These are phyloP conservation scores for Russula griseocarnosa DNA, from an alignment of 768 basidiomycete species.

Conservation along the genomic window DNA sequence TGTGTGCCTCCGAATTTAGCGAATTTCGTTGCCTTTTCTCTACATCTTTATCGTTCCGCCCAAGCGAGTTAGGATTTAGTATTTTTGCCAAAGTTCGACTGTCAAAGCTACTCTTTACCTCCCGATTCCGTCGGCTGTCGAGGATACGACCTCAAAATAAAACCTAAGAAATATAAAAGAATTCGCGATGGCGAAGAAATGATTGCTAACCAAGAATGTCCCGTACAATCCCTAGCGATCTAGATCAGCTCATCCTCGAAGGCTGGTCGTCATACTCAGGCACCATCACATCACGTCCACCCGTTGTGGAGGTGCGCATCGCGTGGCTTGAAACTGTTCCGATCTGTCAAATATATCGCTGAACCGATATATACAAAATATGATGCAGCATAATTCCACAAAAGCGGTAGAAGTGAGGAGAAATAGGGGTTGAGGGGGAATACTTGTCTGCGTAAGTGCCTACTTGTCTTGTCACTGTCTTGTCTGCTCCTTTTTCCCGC, in stretches of 20 bases:
- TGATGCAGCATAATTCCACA: not conserved
- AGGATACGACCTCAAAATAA: no score
- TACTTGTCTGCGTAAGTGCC: not conserved
- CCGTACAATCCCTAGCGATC: not conserved
- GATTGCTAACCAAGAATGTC: no score
- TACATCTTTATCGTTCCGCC: no score
- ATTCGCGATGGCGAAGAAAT: no score
- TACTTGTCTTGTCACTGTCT: not conserved
- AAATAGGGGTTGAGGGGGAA: no score
- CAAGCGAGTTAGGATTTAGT: no score
- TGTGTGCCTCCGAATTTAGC: no score
- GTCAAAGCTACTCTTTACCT: no score
- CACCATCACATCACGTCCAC: not conserved
- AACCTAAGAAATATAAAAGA: no score
- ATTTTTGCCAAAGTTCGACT: no score
- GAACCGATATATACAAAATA: not conserved
- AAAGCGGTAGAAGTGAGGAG: not conserved
- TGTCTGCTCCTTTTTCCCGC: not conserved
- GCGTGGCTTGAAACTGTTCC: not conserved
- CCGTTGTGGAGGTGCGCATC: not conserved
- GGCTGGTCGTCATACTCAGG: not conserved
- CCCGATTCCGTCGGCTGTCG: no score
- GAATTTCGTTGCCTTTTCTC: no score
- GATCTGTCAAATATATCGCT: not conserved
- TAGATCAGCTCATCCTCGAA: not conserved